A percentile compares a stretch with the other conserved stretches of the same genome.
These are phyloP conservation scores for Phaseolus coccineus DNA, from an alignment of 331 rosid species.

Conservation along the genomic window DNA sequence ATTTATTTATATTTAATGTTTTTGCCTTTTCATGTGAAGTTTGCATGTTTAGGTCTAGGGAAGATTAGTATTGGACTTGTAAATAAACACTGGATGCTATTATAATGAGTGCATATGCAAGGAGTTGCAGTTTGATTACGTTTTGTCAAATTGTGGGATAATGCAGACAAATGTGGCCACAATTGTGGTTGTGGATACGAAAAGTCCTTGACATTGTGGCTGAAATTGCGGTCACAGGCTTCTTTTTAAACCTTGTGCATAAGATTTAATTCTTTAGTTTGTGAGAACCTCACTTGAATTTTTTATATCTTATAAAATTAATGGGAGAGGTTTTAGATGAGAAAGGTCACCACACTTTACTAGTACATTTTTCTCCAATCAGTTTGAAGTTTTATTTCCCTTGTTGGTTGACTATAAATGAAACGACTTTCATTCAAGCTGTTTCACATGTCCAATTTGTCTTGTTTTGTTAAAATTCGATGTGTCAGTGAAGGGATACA, in stretches of 20 bases:
- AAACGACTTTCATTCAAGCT: not conserved
- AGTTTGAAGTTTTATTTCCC: not conserved
- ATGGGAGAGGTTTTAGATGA: slow-evolving; percentile 2
- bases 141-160: not conserved
- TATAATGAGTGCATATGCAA: not conserved
- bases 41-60: slow-evolving; percentile 32
- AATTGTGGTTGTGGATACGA: not conserved
- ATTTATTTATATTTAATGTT: not conserved
- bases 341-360: slow-evolving; percentile 12
- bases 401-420: slow-evolving; percentile 18
- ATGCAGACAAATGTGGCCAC: too few relatives aligned
- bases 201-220: not conserved
- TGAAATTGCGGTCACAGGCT: not conserved
- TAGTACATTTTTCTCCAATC: not conserved
- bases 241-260: not conserved
- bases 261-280: slow-evolving; percentile 20
- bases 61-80: slow-evolving; percentile 30
- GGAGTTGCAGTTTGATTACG: not conserved
- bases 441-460: not conserved
- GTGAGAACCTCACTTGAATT: not conserved
- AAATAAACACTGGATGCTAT: slow-evolving; percentile 26
- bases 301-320: not conserved
- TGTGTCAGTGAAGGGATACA: not conserved
- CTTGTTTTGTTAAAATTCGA: slow-evolving; percentile 25
- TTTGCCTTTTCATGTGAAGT: slow-evolving; percentile 1